Conservation (phyloP, 192 early-diverging fungal species). For the Glomus cerebriforme region DNA sequence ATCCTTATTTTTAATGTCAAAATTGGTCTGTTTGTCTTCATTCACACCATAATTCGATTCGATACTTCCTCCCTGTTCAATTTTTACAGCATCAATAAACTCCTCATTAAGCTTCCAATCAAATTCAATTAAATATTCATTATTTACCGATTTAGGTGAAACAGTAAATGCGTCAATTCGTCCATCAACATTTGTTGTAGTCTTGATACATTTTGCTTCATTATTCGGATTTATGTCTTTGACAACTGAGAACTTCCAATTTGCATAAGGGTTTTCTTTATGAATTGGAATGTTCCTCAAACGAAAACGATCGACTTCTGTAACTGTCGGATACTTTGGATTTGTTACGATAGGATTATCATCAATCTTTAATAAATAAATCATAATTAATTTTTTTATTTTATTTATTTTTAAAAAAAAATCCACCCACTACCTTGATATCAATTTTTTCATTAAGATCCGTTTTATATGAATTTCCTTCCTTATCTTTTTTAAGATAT, state of each 20-base stretch:
- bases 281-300: background rate
- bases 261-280: background rate
- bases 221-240: background rate
- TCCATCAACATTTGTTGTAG: background rate
- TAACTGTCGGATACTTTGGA: background rate
- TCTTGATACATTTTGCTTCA: background rate
- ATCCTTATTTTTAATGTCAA: background rate
- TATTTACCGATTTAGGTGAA: background rate
- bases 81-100: background rate
- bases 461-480: background rate
- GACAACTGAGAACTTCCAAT: background rate
- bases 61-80: background rate
- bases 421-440: background rate
- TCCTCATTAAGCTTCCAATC: background rate
- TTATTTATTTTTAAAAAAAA: background rate
- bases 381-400: too few relatives aligned
- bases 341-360: background rate
- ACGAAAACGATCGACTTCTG: background rate
- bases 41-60: background rate
- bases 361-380: background rate
- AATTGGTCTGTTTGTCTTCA: background rate
- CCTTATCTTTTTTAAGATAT: background rate
- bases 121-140: background rate
- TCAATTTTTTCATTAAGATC: background rate
- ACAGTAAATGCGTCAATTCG: background rate